A percentile compares a stretch with the other conserved stretches of the same genome.
These are phyloP conservation scores for Backusella circina DNA, from an alignment of 192 early-diverging fungal genomes.

Conservation along the genomic window DNA sequence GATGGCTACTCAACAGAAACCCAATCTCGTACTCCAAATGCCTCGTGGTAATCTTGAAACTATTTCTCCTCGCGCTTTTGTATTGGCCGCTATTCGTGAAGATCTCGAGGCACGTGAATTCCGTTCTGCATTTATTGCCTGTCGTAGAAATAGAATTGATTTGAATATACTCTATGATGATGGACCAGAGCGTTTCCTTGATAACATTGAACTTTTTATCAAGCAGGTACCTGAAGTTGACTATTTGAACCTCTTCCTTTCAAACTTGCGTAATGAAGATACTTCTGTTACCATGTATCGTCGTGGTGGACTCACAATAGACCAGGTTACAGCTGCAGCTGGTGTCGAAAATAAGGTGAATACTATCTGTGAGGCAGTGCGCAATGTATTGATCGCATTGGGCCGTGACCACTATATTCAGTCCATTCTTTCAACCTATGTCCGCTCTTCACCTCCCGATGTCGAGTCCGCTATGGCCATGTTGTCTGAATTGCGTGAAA, in stretches of 20 bases:
- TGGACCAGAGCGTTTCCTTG: constrained; percentile 62
- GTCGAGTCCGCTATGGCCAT: constrained; percentile 74
- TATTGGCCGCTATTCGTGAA: constrained; percentile 67
- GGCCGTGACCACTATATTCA: constrained; percentile 64
- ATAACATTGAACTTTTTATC: constrained; percentile 69
- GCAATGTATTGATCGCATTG: constrained; percentile 50
- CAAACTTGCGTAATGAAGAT: constrained; percentile 79
- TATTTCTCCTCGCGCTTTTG: constrained; percentile 84
- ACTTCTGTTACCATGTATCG: constrained; percentile 80
- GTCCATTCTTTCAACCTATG: constrained; percentile 82
- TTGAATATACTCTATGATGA: constrained; percentile 91
- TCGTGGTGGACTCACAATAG: constrained; percentile 4
- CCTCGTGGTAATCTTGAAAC: constrained; percentile 97
- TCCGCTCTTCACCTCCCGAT: constrained; percentile 76
- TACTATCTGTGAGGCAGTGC: constrained; percentile 65
- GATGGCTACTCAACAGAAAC: constrained; percentile 62
- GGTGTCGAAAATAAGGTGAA: constrained; percentile 66
- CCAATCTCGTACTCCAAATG: constrained; percentile 84
- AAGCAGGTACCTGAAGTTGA: constrained; percentile 76
- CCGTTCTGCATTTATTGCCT: constrained; percentile 72
- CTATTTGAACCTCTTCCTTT: constrained; percentile 88
- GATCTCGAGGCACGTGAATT: constrained; percentile 64
- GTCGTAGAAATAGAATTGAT: constrained; percentile 90
- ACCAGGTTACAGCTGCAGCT: neutral
- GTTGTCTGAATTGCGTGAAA: constrained; percentile 45